Percentiles rank a stretch among this genome's conserved stretches.
Evolutionary conservation across 495 filamentous ascomycete genomes (phyloP).

Genomic region (Margaritispora aquatica): DNA sequence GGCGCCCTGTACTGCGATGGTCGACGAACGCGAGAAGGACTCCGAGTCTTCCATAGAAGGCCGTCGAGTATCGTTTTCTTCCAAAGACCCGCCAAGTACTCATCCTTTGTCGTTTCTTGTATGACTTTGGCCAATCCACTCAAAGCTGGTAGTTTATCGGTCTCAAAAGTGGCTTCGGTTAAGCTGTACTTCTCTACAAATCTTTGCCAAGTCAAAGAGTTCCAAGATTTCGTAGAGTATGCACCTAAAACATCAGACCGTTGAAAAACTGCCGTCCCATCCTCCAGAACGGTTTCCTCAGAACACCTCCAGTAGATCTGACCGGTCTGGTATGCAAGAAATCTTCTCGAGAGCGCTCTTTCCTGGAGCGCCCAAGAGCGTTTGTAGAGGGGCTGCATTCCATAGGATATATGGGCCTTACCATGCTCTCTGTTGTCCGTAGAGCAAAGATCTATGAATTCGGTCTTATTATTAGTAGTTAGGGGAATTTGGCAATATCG

Average conservation of each 20-base stretch:
- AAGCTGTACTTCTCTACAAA: not conserved
- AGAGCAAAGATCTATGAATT: not conserved
- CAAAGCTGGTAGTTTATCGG: slow-evolving; percentile 11
- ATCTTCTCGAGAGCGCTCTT: not conserved
- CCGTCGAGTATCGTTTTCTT: not conserved
- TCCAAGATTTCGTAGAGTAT: not conserved
- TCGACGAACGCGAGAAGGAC: not conserved
- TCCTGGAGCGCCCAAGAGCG: not conserved
- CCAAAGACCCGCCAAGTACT: slow-evolving; percentile 1
- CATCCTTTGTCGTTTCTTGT: not conserved
- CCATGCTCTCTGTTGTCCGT: not conserved
- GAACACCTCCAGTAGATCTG: not conserved
- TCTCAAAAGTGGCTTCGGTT: not conserved
- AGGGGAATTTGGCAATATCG: not conserved
- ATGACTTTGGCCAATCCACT: not conserved
- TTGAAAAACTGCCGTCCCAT: not conserved
- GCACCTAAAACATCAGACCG: not conserved
- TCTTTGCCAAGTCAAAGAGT: not conserved
- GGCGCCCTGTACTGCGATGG: not conserved
- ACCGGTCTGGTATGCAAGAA: not conserved
- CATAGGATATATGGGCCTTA: not conserved
- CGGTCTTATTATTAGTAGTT: not conserved
- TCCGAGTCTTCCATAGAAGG: not conserved
- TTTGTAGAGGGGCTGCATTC: not conserved
- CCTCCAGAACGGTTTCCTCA: not conserved